These are phyloP conservation scores for Zygoascus sp. DNA, from an alignment of 1,139 yeast genomes.

Conservation along the genomic window DNA sequence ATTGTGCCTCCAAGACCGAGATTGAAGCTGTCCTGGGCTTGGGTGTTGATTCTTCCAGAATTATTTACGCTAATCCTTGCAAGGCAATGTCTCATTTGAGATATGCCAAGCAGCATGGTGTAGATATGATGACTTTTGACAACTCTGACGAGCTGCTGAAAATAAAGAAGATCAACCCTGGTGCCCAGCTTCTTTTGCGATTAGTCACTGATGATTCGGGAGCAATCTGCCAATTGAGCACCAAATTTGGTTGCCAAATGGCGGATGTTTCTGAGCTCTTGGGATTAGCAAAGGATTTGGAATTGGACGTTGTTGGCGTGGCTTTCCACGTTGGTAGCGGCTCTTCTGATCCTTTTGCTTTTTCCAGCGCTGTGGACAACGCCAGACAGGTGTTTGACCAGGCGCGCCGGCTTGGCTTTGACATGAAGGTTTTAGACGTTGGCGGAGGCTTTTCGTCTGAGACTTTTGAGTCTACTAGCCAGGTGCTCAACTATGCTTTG, in stretches of 20 bases:
- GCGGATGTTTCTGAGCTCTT: constrained; percentile 53
- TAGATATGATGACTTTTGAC: constrained; percentile 82
- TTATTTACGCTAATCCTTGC: constrained; percentile 92
- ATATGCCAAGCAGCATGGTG: constrained; percentile 53
- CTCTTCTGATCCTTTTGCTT: constrained; percentile 67
- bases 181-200: constrained; percentile 66
- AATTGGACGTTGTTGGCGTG: constrained; percentile 69
- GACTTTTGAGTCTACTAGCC: constrained; percentile 59
- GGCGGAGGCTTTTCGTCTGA: constrained; percentile 90
- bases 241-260: constrained; percentile 82
- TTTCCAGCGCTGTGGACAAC: constrained; percentile 68
- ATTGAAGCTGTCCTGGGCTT: constrained; percentile 60
- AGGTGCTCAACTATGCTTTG: constrained; percentile 53
- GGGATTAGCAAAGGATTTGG: constrained; percentile 56
- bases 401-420: constrained; percentile 46
- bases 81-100: constrained; percentile 78
- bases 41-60: constrained; percentile 61
- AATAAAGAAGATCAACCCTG: constrained; percentile 62
- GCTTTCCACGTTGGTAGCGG: constrained; percentile 98
- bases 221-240: constrained; percentile 81
- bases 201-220: constrained; percentile 86
- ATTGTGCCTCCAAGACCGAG: constrained; percentile 89
- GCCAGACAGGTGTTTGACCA: constrained; percentile 65
- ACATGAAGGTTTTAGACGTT: constrained; percentile 62
- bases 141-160: constrained; percentile 80